A percentile compares a stretch with the other conserved stretches of the same genome.
Evolutionary conservation across 2,329 filamentous ascomycete genomes (phyloP).

Genomic region (Akanthomyces uredinophilus): DNA sequence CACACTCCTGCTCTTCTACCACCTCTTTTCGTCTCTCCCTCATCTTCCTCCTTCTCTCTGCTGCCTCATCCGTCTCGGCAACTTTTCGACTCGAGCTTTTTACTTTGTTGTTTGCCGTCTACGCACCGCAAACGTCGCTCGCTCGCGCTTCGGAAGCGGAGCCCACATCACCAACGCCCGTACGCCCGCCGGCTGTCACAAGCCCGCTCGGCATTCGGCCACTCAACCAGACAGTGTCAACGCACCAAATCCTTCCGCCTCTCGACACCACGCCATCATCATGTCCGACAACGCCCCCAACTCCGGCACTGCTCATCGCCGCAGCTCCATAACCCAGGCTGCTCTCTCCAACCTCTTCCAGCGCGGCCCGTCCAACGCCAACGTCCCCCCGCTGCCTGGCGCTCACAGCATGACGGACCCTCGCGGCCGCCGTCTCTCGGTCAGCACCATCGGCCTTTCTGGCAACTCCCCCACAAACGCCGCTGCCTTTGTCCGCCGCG

Average conservation of each 20-base stretch:
- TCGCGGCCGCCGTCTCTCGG: conserved; percentile 65
- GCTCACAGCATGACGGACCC: conserved; percentile 45
- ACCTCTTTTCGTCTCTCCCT: neutral
- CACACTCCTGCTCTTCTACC: conserved; percentile 1
- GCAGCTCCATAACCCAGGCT: conserved; percentile 53
- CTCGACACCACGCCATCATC: conserved; percentile 17
- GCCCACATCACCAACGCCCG: neutral
- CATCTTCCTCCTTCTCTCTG: neutral
- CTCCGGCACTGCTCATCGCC: conserved; percentile 37
- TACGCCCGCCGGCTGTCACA: conserved; percentile 1
- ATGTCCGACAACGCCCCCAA: conserved; percentile 33
- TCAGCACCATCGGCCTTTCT: conserved; percentile 69
- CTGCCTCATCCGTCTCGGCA: neutral
- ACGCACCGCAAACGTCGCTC: conserved; percentile 7
- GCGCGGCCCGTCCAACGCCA: conserved; percentile 48
- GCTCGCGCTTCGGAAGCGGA: conserved; percentile 3
- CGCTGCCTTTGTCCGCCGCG: conserved; percentile 52
- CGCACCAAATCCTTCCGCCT: conserved; percentile 21
- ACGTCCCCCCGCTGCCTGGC: conserved; percentile 30
- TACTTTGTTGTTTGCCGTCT: neutral
- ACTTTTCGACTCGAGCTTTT: neutral
- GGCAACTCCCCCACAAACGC: conserved; percentile 60
- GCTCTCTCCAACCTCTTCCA: conserved; percentile 56
- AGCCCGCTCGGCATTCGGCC: conserved; percentile 1
- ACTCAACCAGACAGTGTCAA: neutral